Conservation (phyloP, 2,329 filamentous ascomycete species). For the Microsporum canis region DNA sequence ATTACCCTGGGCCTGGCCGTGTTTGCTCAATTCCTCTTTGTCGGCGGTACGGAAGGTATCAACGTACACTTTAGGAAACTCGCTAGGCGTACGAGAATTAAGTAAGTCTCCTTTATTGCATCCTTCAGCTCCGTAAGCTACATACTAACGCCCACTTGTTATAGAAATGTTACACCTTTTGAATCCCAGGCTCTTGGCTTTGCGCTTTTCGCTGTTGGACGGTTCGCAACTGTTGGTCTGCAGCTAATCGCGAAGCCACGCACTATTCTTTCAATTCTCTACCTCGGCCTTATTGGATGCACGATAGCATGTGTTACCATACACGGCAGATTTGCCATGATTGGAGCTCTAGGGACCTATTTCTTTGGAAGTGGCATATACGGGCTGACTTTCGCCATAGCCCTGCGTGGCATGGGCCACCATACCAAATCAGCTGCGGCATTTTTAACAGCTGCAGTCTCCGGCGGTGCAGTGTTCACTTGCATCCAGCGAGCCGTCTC, state of each 20-base stretch:
- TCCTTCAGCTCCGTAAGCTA: neutral
- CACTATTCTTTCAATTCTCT: conserved; percentile 45
- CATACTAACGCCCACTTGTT: conserved; percentile 15
- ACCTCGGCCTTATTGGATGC: conserved; percentile 43
- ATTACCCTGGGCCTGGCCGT: conserved; percentile 45
- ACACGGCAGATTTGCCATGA: conserved; percentile 34
- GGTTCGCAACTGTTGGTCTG: conserved; percentile 45
- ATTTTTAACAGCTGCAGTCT: conserved; percentile 43
- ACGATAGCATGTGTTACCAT: conserved; percentile 42
- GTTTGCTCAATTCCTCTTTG: conserved; percentile 49
- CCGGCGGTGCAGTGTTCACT: conserved; percentile 44
- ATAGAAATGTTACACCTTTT: conserved; percentile 17
- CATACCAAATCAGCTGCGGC: conserved; percentile 48
- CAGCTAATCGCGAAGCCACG: conserved; percentile 48
- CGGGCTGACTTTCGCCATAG: conserved; percentile 47
- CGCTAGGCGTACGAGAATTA: conserved; percentile 30
- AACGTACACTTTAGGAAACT: conserved; percentile 40
- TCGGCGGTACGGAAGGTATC: conserved; percentile 49
- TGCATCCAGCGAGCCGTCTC: conserved; percentile 42
- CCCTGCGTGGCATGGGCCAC: conserved; percentile 46
- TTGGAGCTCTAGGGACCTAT: conserved; percentile 42
- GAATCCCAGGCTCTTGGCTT: conserved; percentile 45
- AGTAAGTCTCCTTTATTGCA: conserved; percentile 6
- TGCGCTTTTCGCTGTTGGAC: conserved; percentile 46
- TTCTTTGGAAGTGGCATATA: conserved; percentile 53